Evolutionary conservation across 805 yeast genomes (phyloP).

Genomic region (Barnettozyma botsteinii): DNA sequence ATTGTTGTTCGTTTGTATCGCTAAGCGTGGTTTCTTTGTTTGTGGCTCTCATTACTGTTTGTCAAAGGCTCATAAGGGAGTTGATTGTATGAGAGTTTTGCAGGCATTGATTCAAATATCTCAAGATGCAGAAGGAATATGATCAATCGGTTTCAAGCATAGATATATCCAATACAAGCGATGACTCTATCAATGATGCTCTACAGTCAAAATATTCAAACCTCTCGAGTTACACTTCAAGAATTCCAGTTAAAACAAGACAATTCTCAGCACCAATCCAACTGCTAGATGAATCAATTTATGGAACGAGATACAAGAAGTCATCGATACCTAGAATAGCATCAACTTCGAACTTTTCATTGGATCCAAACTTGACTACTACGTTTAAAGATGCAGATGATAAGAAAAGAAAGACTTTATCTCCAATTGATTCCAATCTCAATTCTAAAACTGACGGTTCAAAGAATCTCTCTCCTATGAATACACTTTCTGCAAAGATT

Average conservation of each 20-base stretch:
- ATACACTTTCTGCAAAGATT: constrained; percentile 14
- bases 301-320: constrained; percentile 10
- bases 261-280: constrained; percentile 21
- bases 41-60: too few relatives aligned
- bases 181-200: constrained; percentile 2
- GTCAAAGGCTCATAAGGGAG: too few relatives aligned
- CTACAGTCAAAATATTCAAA: constrained; percentile 13
- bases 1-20: too few relatives aligned
- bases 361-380: neutral
- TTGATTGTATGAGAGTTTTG: too few relatives aligned
- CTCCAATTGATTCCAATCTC: constrained; percentile 9
- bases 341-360: constrained; percentile 15
- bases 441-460: neutral
- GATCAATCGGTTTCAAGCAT: neutral
- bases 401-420: constrained; percentile 7
- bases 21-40: too few relatives aligned
- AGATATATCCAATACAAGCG: neutral
- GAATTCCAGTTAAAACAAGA: constrained; percentile 18
- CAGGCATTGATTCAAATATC: too few relatives aligned
- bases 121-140: neutral
- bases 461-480: constrained; percentile 17
- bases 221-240: constrained; percentile 10
- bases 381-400: neutral
- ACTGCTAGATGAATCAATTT: constrained; percentile 13
- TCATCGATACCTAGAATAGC: constrained; percentile 22